Conservation (phyloP, 2,329 filamentous ascomycete species). For the Fusarium fujikuroi region DNA sequence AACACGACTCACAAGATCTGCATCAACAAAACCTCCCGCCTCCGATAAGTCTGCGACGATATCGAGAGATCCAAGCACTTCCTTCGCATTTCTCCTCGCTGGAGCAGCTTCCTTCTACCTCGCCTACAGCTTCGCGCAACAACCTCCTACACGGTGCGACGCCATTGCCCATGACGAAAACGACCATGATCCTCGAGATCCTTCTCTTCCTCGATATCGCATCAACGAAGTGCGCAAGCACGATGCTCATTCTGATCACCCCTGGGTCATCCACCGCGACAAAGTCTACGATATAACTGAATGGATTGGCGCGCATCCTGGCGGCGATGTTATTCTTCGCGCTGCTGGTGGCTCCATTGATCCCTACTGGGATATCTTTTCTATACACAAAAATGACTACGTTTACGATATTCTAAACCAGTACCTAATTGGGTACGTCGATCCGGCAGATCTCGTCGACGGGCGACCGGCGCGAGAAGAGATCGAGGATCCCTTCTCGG, state of each 20-base stretch:
- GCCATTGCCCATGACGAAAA: background rate
- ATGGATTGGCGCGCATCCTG: conserved; percentile 73
- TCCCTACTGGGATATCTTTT: conserved; percentile 76
- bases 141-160: conserved; percentile 37
- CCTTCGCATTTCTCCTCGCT: conserved; percentile 19
- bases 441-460: conserved; percentile 67
- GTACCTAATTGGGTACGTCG: conserved; percentile 71
- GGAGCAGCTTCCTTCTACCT: conserved; percentile 34
- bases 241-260: conserved; percentile 61
- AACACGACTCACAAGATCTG: background rate
- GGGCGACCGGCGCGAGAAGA: conserved; percentile 63
- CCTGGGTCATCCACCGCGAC: conserved; percentile 73
- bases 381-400: conserved; percentile 73
- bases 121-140: conserved; percentile 32
- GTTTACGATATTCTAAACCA: conserved; percentile 73
- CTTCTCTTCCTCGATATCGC: conserved; percentile 59
- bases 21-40: background rate
- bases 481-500: conserved; percentile 69
- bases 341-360: conserved; percentile 73
- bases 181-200: conserved; percentile 49
- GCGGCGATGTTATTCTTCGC: conserved; percentile 73
- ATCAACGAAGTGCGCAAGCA: conserved; percentile 64
- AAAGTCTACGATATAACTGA: conserved; percentile 78
- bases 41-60: background rate
- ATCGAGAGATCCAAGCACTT: conserved; percentile 4